Evolutionary conservation across 2,329 filamentous ascomycete genomes (phyloP).

Genomic region (Thelonectria olida): DNA sequence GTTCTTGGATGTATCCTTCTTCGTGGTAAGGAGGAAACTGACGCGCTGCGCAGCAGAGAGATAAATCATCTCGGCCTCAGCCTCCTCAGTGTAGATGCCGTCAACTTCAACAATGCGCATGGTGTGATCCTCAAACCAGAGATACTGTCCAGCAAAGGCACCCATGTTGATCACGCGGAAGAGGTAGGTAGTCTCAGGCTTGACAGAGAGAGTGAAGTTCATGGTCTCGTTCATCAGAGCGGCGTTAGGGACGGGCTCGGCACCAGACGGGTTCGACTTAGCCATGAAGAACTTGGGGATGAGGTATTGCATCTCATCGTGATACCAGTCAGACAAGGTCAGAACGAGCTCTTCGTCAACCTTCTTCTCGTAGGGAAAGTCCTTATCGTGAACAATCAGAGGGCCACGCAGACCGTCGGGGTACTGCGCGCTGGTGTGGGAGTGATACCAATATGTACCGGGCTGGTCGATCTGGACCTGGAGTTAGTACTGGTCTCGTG

Average conservation of each 20-base stretch:
- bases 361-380: constrained; percentile 63
- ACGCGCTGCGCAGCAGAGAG: constrained; percentile 74
- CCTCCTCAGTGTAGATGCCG: constrained; percentile 72
- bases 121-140: constrained; percentile 74
- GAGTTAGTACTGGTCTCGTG: neutral
- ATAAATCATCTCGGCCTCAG: constrained; percentile 71
- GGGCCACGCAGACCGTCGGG: constrained; percentile 74
- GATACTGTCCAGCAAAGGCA: constrained; percentile 73
- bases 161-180: constrained; percentile 78
- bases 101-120: constrained; percentile 79
- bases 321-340: constrained; percentile 77
- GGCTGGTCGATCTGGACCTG: constrained; percentile 65
- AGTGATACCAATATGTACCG: constrained; percentile 85
- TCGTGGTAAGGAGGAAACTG: constrained; percentile 70
- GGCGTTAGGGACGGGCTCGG: constrained; percentile 73
- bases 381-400: constrained; percentile 70
- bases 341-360: constrained; percentile 72
- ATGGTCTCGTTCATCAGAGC: constrained; percentile 77
- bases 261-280: constrained; percentile 65
- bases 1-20: constrained; percentile 68
- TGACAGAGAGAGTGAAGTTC: constrained; percentile 65
- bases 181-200: constrained; percentile 76
- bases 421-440: constrained; percentile 73
- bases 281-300: constrained; percentile 62
- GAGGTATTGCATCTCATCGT: constrained; percentile 62